Evolutionary conservation across 2,329 filamentous ascomycete species (phyloP), one percentile per base, ranked within the genome.

Genomic region (Sarocladium strictum): DNA sequence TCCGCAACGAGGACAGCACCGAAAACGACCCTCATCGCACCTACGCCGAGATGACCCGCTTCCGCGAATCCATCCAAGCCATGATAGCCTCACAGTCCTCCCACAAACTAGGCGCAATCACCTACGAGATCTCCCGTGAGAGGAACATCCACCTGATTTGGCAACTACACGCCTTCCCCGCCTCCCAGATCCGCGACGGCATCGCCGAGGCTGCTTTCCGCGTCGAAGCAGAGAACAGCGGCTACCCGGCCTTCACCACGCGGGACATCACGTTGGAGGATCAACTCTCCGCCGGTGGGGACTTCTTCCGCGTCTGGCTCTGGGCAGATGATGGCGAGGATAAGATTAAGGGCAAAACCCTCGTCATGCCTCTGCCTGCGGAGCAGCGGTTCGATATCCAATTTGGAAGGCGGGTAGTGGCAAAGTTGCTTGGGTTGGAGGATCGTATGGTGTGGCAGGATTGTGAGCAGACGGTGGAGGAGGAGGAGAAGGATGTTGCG

Each of bases 121-220:
- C 90, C 0, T 99, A 90, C 84, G 94, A 97, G 71, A 92, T 99
- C 63, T 93, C 86, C 65, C 86, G 91, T 52, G 78, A 77, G 3
- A 81, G 81, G 53, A 90, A 94, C 54, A 85, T 97, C 55, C 94
- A 99, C 67, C 79, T 86, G 1, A 93, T 97, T 65, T 97, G 92
- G 94, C 95, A 99, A 70, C 87, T 95, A 61, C 74, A 97, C 27
- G 90, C 94, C 1, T 76, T 95, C 1, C 81, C 87, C 0, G 75
- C 80, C 0, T 78, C 87, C 10, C 73, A 90, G 43, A 80, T 96
- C 52, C 74, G 72, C 19, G 83, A 84, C 47, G 88, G 89, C 0
- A 76, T 96, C 1, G 89, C 96, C 0, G 90, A 96, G 67, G 90
- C 89, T 0, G 93, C 86, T 0, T 97, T 99, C 73, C 86, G 86